Conservation (phyloP, 257 asterid species). For the Coffea canephora region DNA sequence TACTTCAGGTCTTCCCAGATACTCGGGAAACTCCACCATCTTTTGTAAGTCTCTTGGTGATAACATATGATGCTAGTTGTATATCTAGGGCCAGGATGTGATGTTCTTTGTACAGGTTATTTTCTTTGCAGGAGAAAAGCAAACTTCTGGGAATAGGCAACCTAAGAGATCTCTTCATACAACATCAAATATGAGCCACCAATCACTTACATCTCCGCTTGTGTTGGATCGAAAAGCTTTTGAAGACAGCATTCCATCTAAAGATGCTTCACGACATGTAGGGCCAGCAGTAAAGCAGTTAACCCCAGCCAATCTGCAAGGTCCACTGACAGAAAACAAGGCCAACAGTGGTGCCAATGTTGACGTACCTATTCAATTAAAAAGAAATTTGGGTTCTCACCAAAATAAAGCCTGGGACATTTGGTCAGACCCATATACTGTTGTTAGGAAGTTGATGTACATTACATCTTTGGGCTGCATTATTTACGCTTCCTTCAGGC, state of each 20-base stretch:
- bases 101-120: conserved; percentile 47
- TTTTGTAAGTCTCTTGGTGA: conserved; percentile 47
- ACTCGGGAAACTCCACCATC: conserved; percentile 82
- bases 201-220: conserved; percentile 53
- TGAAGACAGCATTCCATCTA: conserved; percentile 38
- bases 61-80: conserved; percentile 1
- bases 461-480: conserved; percentile 69
- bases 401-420: conserved; percentile 57
- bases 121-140: conserved; percentile 72
- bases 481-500: conserved; percentile 46
- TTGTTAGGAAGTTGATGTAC: conserved; percentile 54
- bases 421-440: conserved; percentile 44
- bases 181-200: conserved; percentile 48
- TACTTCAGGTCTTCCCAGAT: conserved; percentile 81
- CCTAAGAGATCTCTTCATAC: conserved; percentile 53
- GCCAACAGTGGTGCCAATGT: conserved; percentile 37
- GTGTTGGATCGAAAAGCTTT: conserved; percentile 49
- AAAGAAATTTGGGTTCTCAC: conserved; percentile 69
- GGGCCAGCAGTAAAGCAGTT: conserved; percentile 84
- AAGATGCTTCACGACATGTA: conserved; percentile 58
- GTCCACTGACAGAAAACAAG: conserved; percentile 52
- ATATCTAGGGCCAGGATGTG: conserved; percentile 23
- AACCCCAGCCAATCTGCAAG: conserved; percentile 64
- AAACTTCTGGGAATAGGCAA: conserved; percentile 51
- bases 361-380: conserved; percentile 52